These are phyloP conservation scores for Peniophora sp. DNA, from an alignment of 1,284 basidiomycete species.

Conservation along the genomic window DNA sequence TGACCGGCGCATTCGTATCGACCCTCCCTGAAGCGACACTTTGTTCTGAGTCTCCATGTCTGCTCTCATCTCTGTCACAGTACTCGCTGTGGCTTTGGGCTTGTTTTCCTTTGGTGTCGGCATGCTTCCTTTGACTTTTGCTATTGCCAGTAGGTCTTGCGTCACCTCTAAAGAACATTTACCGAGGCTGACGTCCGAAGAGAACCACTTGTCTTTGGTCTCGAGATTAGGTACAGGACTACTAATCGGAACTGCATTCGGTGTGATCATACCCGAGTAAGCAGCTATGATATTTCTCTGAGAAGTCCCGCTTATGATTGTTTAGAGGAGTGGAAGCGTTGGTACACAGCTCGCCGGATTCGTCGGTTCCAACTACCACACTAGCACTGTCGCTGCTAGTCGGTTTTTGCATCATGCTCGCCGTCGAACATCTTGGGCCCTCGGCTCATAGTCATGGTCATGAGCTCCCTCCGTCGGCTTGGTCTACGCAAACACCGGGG, in stretches of 20 bases:
- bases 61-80: too few species aligned
- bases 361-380: constrained; percentile 36
- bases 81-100: too few species aligned
- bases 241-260: constrained; percentile 81
- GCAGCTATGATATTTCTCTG: constrained; percentile 20
- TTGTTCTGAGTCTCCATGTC: too few species aligned
- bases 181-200: constrained; percentile 22
- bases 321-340: constrained; percentile 57
- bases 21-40: too few species aligned
- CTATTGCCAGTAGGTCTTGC: constrained; percentile 58
- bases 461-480: constrained; percentile 11
- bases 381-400: constrained; percentile 70
- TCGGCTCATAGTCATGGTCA: constrained; percentile 34
- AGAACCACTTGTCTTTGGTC: constrained; percentile 48
- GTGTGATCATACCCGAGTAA: constrained; percentile 89
- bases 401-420: constrained; percentile 83
- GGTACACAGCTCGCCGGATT: constrained; percentile 22
- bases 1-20: too few species aligned
- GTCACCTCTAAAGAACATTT: too few species aligned
- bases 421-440: constrained; percentile 57
- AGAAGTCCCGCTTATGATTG: neutral
- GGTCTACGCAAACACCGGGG: neutral
- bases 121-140: constrained; percentile 65
- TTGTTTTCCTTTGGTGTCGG: constrained; percentile 57
- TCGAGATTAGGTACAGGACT: constrained; percentile 77